Base-by-base conservation (phyloP, 495 filamentous ascomycete genomes). In the Hypomontagnella monticulosa region DNA sequence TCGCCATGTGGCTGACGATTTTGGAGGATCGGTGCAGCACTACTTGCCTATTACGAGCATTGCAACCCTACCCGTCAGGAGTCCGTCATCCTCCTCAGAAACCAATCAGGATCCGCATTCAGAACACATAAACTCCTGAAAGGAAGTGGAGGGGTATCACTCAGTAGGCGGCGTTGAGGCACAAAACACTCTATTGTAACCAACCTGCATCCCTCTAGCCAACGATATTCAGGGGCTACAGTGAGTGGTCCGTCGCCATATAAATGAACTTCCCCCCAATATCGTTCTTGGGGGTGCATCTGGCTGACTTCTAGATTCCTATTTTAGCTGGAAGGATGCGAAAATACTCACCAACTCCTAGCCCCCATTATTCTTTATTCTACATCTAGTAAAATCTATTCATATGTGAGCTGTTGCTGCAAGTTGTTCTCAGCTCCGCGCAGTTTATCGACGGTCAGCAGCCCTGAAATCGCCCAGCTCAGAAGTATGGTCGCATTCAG, bases 11-110 rank as follows among this genome's bases (percentile, higher is more conserved):
- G 56, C 56, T 56, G 33, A 19, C 19, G 33, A 43, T 38, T 44
- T 36, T 50, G 34, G 32, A 66, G 63, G 56, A 54, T 57, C 37
- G n/a, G 18, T 51, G 43, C 34, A 60, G 42, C 50, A 20, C 42
- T 1, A 55, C 55, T 20, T 61, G 16, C 16, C 19, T 43, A 4
- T 23, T 66, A 50, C 62, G 16, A 55, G 34, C 33, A 4, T 23
- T 66, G 43, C 62, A 12, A 55, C 48, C 33, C 33, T 40, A 36
- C 33, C 14, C 8, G 44, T 43, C 16, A 46, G 20, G n/a, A 12
- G 16, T 66, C 4, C 20, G n/a, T n/a, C 37, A 20, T 44, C 34
- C 36, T 43, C 4, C 4, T 14, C 2, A 7, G 15, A 19, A 30
- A 2, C 63, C 56, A 66, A 61, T 56, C 43, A 61, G 50, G n/a